Conservation (phyloP, 225 moss, liverwort and hornwort genomes). For the Asterella californica region DNA sequence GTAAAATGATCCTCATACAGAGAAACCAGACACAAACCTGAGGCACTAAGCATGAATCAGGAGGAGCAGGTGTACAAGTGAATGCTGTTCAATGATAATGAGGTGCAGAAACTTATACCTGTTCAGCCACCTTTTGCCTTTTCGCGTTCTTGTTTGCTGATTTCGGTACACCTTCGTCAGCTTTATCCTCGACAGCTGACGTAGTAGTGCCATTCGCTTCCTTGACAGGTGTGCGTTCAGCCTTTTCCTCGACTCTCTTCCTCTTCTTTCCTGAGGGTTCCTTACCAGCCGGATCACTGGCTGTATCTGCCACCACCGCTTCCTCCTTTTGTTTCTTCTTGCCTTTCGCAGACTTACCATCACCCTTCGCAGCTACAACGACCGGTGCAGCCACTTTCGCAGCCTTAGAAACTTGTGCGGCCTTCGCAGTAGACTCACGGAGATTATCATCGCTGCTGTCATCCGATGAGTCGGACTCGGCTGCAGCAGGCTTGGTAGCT, state of each 20-base stretch:
- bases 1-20: neutral
- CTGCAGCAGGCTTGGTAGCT: neutral
- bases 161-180: slow-evolving; percentile 22
- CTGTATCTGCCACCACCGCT: neutral
- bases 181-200: slow-evolving; percentile 21
- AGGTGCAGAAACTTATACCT: slow-evolving; percentile 16
- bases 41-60: neutral
- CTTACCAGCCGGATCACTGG: neutral
- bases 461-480: neutral
- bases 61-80: neutral
- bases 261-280: slow-evolving; percentile 43
- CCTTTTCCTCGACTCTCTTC: slow-evolving; percentile 48
- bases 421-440: slow-evolving; percentile 5
- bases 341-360: slow-evolving; percentile 12
- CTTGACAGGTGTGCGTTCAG: slow-evolving; percentile 35
- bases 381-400: neutral
- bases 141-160: slow-evolving; percentile 27
- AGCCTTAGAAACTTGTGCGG: neutral
- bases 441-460: slow-evolving; percentile 15
- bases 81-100: neutral
- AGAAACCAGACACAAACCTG: neutral
- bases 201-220: slow-evolving; percentile 39
- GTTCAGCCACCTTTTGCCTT: slow-evolving; percentile 42
- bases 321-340: slow-evolving; percentile 18
- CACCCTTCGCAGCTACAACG: neutral